Conservation (phyloP, 1,284 basidiomycete species). For the Pseudozyma pruni region DNA sequence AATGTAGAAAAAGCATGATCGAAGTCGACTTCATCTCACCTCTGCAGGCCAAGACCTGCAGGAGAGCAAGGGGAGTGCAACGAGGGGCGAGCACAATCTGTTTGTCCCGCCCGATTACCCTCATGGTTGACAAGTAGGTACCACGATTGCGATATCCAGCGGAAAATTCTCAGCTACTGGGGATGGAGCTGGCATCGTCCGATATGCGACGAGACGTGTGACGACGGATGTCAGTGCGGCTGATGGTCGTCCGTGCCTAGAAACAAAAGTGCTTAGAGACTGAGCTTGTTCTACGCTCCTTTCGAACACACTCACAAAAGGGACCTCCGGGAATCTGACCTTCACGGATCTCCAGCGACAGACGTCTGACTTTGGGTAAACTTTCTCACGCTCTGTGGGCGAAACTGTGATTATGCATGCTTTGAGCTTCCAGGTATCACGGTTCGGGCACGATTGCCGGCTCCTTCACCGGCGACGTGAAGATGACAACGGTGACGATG, state of each 20-base stretch:
- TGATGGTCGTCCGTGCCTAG: neutral
- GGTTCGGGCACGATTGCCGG: too few species aligned
- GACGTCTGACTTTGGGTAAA: neutral
- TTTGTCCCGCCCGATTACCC: conserved; percentile 26
- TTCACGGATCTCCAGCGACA: conserved; percentile 1
- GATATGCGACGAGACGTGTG: conserved; percentile 10
- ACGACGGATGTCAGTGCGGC: conserved; percentile 15
- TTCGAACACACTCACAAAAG: too few species aligned
- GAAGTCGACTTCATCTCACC: conserved; percentile 27
- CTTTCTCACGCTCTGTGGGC: conserved; percentile 16
- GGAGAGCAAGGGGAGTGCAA: neutral
- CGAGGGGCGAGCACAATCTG: neutral
- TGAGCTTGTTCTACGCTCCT: neutral
- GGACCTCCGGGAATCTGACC: neutral
- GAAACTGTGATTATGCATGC: neutral
- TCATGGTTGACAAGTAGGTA: neutral
- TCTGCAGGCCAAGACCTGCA: conserved; percentile 1
- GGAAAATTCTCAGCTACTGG: neutral
- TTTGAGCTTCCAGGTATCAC: too few species aligned
- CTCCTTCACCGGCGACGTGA: too few species aligned
- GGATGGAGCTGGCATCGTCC: too few species aligned
- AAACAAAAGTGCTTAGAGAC: neutral
- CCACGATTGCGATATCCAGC: neutral
- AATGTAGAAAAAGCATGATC: conserved; percentile 3
- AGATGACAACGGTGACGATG: too few species aligned